Conservation (phyloP, 768 basidiomycete species). For the Cystofilobasidium ferigula region DNA sequence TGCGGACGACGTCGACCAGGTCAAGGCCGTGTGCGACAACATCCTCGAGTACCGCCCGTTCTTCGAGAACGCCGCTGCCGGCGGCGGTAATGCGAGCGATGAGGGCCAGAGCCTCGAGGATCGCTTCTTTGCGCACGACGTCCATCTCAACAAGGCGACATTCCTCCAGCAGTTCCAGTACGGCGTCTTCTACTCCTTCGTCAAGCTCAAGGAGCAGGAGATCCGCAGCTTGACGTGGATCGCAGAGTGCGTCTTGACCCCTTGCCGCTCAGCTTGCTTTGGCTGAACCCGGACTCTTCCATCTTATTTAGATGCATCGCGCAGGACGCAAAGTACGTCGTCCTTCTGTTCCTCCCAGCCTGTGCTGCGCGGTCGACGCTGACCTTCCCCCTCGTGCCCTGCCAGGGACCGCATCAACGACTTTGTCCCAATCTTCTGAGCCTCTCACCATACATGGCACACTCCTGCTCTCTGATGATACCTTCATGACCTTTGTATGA, state of each 20-base stretch:
- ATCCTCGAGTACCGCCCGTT: conserved; percentile 83
- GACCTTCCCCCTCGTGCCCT: not conserved
- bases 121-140: conserved; percentile 79
- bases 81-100: conserved; percentile 40
- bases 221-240: conserved; percentile 65
- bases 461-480: too few relatives aligned
- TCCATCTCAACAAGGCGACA: conserved; percentile 81
- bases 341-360: not conserved
- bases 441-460: too few relatives aligned
- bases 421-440: conserved; percentile 85
- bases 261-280: not conserved
- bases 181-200: conserved; percentile 68
- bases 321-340: conserved; percentile 61
- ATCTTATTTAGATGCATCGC: conserved; percentile 56
- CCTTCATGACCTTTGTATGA: too few relatives aligned
- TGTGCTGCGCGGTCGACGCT: not conserved
- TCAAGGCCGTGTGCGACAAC: conserved; percentile 72
- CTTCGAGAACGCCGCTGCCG: conserved; percentile 51
- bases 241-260: conserved; percentile 48
- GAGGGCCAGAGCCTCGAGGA: conserved; percentile 57
- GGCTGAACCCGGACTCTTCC: not conserved
- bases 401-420: conserved; percentile 72
- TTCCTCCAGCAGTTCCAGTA: conserved; percentile 97
- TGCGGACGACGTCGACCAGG: conserved; percentile 91
- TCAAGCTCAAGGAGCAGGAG: conserved; percentile 48